Conservation (phyloP, 2,329 filamentous ascomycete genomes). For the Microdochium paspali region DNA sequence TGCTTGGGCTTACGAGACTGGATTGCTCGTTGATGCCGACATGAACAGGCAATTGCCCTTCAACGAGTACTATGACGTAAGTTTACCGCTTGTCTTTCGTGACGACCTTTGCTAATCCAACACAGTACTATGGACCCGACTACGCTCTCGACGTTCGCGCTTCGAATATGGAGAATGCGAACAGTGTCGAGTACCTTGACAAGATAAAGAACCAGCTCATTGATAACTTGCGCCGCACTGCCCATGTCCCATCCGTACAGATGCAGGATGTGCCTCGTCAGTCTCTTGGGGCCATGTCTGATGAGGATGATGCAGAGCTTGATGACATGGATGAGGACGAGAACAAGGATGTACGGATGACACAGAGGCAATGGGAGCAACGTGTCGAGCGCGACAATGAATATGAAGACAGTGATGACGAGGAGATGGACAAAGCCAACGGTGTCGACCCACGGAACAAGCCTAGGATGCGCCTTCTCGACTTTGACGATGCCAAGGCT, state of each 20-base stretch:
- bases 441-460: slow-evolving; percentile 50
- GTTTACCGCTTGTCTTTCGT: slow-evolving; percentile 15
- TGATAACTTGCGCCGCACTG: slow-evolving; percentile 79
- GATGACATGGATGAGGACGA: slow-evolving; percentile 73
- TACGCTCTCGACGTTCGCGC: slow-evolving; percentile 85
- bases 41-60: slow-evolving; percentile 81
- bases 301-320: slow-evolving; percentile 57
- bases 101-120: slow-evolving; percentile 25
- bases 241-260: slow-evolving; percentile 82
- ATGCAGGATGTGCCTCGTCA: slow-evolving; percentile 68
- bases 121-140: slow-evolving; percentile 82
- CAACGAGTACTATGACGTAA: slow-evolving; percentile 85
- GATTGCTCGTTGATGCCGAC: slow-evolving; percentile 72
- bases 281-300: slow-evolving; percentile 51
- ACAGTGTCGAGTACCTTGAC: slow-evolving; percentile 72
- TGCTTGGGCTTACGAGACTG: slow-evolving; percentile 96
- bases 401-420: slow-evolving; percentile 81
- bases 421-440: slow-evolving; percentile 66
- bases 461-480: slow-evolving; percentile 8
- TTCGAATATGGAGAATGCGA: slow-evolving; percentile 85
- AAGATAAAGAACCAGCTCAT: slow-evolving; percentile 74
- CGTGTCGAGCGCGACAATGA: slow-evolving; percentile 69
- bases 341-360: slow-evolving; percentile 75
- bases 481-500: background rate
- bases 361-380: slow-evolving; percentile 75